Evolutionary conservation across 106 monocot genomes (phyloP).

Genomic region (Apostasia ramifera): DNA sequence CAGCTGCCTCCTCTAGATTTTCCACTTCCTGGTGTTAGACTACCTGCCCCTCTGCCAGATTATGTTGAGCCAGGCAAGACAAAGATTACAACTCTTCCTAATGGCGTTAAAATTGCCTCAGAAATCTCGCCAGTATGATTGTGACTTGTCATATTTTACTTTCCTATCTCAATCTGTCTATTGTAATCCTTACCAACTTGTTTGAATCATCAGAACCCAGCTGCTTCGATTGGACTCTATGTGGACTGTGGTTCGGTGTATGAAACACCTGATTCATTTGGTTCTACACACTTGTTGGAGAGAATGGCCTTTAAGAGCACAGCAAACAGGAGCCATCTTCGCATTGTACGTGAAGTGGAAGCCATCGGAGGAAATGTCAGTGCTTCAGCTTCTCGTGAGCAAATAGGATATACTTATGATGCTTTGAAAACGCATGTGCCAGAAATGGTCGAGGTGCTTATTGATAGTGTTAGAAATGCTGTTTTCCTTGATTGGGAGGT

Average conservation of each 20-base stretch:
- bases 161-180: neutral
- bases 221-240: slow-evolving; percentile 72
- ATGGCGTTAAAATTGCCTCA: slow-evolving; percentile 82
- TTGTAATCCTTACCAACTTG: slow-evolving; percentile 2
- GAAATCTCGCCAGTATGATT: slow-evolving; percentile 61
- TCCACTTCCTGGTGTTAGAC: slow-evolving; percentile 48
- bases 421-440: slow-evolving; percentile 77
- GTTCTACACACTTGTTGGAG: slow-evolving; percentile 70
- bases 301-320: slow-evolving; percentile 88
- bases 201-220: slow-evolving; percentile 41
- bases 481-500: slow-evolving; percentile 89
- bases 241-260: slow-evolving; percentile 84
- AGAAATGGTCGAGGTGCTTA: slow-evolving; percentile 86
- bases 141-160: neutral
- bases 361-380: slow-evolving; percentile 80
- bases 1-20: slow-evolving; percentile 55
- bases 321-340: slow-evolving; percentile 81
- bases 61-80: slow-evolving; percentile 69
- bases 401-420: slow-evolving; percentile 82
- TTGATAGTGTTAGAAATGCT: slow-evolving; percentile 78
- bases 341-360: slow-evolving; percentile 81
- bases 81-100: slow-evolving; percentile 69
- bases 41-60: slow-evolving; percentile 67
- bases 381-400: slow-evolving; percentile 82
- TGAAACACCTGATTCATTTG: slow-evolving; percentile 65